A percentile compares a stretch with the other conserved stretches of the same genome.
phyloP scores from a whole-genome alignment of 2,329 filamentous ascomycete genomes.

The Phoma sp. region DNA sequence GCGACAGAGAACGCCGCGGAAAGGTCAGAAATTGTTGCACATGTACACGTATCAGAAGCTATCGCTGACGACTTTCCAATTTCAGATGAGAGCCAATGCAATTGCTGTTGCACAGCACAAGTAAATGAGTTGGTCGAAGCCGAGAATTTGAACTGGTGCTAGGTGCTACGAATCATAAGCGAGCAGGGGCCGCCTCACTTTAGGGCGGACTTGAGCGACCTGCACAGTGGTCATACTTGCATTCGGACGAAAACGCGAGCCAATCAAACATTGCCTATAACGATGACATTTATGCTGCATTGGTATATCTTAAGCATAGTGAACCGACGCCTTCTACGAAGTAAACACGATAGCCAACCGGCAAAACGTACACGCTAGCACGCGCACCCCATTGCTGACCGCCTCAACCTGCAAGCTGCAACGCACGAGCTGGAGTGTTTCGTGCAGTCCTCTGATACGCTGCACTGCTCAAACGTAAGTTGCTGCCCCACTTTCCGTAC shows the following conservation, averaged over 20 bases:
- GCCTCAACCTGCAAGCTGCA: constrained; percentile 34
- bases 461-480: background rate
- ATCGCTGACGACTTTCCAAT: background rate
- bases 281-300: constrained; percentile 5
- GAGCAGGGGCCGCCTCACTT: constrained; percentile 28
- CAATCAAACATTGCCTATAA: background rate
- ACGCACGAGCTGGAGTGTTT: constrained; percentile 24
- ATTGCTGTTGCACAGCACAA: constrained; percentile 2
- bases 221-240: no score
- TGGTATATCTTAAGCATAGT: constrained; percentile 24
- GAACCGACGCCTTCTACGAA: background rate
- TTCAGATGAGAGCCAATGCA: constrained; percentile 1
- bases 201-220: background rate
- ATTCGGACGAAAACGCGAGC: no score
- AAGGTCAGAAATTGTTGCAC: background rate
- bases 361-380: background rate
- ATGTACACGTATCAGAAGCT: background rate
- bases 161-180: background rate
- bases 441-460: constrained; percentile 35
- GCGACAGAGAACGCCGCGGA: no score
- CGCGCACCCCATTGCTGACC: constrained; percentile 24
- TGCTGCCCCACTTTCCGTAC: background rate
- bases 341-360: background rate
- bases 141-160: background rate
- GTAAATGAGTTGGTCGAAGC: no score